Evolutionary conservation across 148 eudicot genomes (phyloP), one percentile per base, ranked within the genome.

Genomic region (Vaccinium vitisidaea): DNA sequence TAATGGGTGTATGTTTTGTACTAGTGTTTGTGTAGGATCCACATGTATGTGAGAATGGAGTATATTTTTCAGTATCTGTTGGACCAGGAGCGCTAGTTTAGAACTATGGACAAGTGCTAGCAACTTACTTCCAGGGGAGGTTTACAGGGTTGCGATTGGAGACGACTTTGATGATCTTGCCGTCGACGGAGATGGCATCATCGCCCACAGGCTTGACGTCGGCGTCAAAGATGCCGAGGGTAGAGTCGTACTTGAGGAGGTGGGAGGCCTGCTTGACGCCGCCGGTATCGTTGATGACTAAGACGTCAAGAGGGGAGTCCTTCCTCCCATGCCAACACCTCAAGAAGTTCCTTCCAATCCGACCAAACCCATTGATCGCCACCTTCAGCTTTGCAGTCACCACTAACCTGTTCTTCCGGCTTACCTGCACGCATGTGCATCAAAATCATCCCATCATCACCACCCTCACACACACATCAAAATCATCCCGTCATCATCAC

Each of bases 311-410:
- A 30, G 98, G 98, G 1, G 99, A 97, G 86, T 94, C 96, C 84
- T 97, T 91, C 84, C 99, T 88, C 5, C 99, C 99, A 46, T 97
- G 98, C 99, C 99, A 95, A 83, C 99, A 97, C 88, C 99, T 90
- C 87, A 97, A 89, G 93, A 97, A 97, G 90, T 97, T 97, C 89
- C 99, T 93, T 82, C 99, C 99, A 2, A 97, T 97, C 73, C 99
- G 90, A 2, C 99, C 99, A 53, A 97, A 97, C 52, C 99, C 99
- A 30, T 97, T 97, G 84, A 97, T 97, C 32, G 99, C 99, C 36
- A 97, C 99, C 85, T 97, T 97, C 36, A 95, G 92, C 86, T 97
- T 93, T 1, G 99, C 99, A 84, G 93, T 93, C 61, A 94, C 95
- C 30, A 89, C 89, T 83, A 88, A 91, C 63, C 83, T 90, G 84